These are phyloP conservation scores for Aspergillus homomorphus DNA, from an alignment of 495 filamentous ascomycete genomes.

Conservation along the genomic window DNA sequence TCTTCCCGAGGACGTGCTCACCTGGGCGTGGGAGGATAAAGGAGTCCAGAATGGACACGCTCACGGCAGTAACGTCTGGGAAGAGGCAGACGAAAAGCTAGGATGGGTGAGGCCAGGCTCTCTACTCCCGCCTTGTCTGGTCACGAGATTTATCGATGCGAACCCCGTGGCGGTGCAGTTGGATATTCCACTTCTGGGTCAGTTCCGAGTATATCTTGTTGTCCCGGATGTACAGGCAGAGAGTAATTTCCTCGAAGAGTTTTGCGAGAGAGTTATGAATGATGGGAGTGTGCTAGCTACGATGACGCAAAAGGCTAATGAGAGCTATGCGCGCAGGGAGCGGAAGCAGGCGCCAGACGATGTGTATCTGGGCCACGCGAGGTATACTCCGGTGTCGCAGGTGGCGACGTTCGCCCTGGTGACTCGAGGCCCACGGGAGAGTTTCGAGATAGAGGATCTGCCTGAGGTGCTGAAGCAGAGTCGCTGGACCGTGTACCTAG, in stretches of 20 bases:
- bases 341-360: conserved; percentile 53
- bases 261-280: conserved; percentile 46
- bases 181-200: conserved; percentile 66
- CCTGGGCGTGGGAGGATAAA: conserved; percentile 25
- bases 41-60: not conserved
- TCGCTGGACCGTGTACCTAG: conserved; percentile 68
- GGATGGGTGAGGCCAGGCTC: conserved; percentile 49
- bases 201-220: conserved; percentile 67
- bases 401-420: conserved; percentile 57
- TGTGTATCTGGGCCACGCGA: conserved; percentile 54
- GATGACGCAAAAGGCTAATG: conserved; percentile 25
- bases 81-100: not conserved
- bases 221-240: conserved; percentile 53
- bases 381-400: conserved; percentile 59
- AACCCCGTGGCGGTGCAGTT: conserved; percentile 71
- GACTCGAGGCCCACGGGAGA: conserved; percentile 51
- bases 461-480: conserved; percentile 54
- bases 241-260: conserved; percentile 48
- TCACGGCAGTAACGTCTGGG: too few species aligned
- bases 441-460: conserved; percentile 61
- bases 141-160: conserved; percentile 64
- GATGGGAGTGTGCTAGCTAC: conserved; percentile 33
- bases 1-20: conserved; percentile 50
- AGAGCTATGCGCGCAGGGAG: conserved; percentile 50
- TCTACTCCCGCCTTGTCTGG: conserved; percentile 60